Percentiles rank a stretch among this genome's conserved stretches.
Evolutionary conservation across 352 stramenopile genomes (phyloP).

Genomic region (Thalassiosira ordinaria): DNA sequence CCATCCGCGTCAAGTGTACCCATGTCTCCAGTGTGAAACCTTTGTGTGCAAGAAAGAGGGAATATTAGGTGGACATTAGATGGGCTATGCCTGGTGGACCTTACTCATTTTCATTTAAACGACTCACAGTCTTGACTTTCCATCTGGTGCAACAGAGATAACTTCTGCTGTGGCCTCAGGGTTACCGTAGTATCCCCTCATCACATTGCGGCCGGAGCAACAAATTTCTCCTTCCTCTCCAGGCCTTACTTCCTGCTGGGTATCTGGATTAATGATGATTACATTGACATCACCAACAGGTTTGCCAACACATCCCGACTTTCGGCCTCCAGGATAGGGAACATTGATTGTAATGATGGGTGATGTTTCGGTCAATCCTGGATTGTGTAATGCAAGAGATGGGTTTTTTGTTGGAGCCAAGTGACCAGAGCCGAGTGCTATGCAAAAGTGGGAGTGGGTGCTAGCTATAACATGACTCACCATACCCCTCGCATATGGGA

Average conservation of each 20-base stretch:
- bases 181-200: conserved; percentile 86
- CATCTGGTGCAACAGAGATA: conserved; percentile 78
- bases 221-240: conserved; percentile 85
- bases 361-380: conserved; percentile 70
- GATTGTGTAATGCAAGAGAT: not conserved
- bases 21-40: conserved; percentile 86
- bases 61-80: not conserved
- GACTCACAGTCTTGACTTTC: conserved; percentile 70
- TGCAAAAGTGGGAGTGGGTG: no score
- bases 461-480: conserved; percentile 8
- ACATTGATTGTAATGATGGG: conserved; percentile 68
- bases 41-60: conserved; percentile 17
- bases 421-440: no score
- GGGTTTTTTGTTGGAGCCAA: not conserved
- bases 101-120: no score
- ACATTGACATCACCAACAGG: conserved; percentile 70
- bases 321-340: conserved; percentile 38
- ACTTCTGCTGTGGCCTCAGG: conserved; percentile 82
- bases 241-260: conserved; percentile 29
- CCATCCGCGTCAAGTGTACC: conserved; percentile 71
- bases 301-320: conserved; percentile 70
- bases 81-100: no score
- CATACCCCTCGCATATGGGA: conserved; percentile 77
- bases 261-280: conserved; percentile 68
- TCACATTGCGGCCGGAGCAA: conserved; percentile 80